Base-by-base conservation (phyloP, 768 basidiomycete genomes). In the Phanerochaete carnosa region DNA sequence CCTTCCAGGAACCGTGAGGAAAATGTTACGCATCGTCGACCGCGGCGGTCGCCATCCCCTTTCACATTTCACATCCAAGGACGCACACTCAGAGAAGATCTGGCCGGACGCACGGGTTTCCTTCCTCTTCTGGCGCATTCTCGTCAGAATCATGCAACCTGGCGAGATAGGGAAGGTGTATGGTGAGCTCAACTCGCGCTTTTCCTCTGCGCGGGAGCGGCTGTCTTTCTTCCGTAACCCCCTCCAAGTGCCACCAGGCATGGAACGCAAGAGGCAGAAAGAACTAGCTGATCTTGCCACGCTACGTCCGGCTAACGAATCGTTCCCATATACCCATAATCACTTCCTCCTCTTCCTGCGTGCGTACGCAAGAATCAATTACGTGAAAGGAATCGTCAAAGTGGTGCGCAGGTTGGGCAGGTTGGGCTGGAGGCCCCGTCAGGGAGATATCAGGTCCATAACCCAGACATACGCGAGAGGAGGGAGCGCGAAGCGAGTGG, bases 1-100 rank as follows among this genome's bases (percentile, higher is more conserved):
- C 15, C 73, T 90, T n/a, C 86, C 88, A 0, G 22, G n/a, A 11
- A 37, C 59, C 13, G 59, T 62, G 1, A 35, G 35, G 23, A 15
- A 22, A 7, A 28, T 28, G 8, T 33, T 55, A 9, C 5, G 23
- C 35, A 39, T 23, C 11, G 7, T 55, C n/a, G 23, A 22, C 1
- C 12, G 19, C 37, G 12, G 23, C 35, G 5, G 19, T 9, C 39
- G 16, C 16, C 29, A 32, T 30, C 51, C 49, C 54, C 37, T 8
- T 7, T 23, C 33, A n/a, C 35, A 11, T 12, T 7, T 22, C 23
- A 43, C 23, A 5, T 22, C 9, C 33, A 22, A 19, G 16, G 37
- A 19, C 8, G 23, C 13, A 4, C 15, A 54, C 7, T 54, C 52
- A 16, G 15, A 22, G 22, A 22, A 25, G 23, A 33, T 43, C 35